Evolutionary conservation across 495 filamentous ascomycete species (phyloP), one percentile per base, ranked within the genome.

Genomic region (Penicillium ochrochloron): DNA sequence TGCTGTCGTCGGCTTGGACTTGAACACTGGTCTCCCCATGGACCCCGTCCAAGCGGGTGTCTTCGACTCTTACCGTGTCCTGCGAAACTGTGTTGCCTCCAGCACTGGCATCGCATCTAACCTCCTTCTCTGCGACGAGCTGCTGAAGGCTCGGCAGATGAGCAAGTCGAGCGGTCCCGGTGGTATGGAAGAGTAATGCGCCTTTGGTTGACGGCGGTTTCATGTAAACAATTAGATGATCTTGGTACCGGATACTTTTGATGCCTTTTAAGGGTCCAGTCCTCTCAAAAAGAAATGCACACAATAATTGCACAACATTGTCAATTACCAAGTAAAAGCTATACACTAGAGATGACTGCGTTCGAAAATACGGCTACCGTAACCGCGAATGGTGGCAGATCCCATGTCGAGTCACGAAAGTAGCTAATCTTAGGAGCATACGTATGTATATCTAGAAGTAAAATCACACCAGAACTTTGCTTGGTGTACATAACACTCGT

Each of bases 61-160:
- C 2, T 99, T 92, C 71, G 95, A 99, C 74, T 97, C 93, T 5
- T 99, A 93, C 86, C 87, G 96, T 42, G 95, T 99, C 9, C 75
- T 99, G 66, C 85, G 95, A 61, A 97, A 98, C 78, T 92, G 88
- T 72, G 88, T 98, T 68, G 92, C 95, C 17, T 97, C 93, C 34
- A 95, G 94, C 76, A 90, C 93, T 11, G 92, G 95, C 44, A 99
- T 99, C 71, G 94, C 95, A 19, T 91, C 90, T 15, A 99, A 99
- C 79, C 85, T 99, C 25, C 82, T 99, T 65, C 85, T 99, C 23
- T 98, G 96, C 67, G 95, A 99, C 70, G 95, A 99, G 83, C 83
- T 99, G 77, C 81, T 99, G 61, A 99, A 99, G 84, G 95, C 95
- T 57, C 84, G 95, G 73, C 96, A 98, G 80, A 98, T 98, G 94